Percentiles rank a stretch among this genome's conserved stretches.
Conservation (phyloP, 1,139 yeast genomes). For the Debaryomyces singareniensis region DNA sequence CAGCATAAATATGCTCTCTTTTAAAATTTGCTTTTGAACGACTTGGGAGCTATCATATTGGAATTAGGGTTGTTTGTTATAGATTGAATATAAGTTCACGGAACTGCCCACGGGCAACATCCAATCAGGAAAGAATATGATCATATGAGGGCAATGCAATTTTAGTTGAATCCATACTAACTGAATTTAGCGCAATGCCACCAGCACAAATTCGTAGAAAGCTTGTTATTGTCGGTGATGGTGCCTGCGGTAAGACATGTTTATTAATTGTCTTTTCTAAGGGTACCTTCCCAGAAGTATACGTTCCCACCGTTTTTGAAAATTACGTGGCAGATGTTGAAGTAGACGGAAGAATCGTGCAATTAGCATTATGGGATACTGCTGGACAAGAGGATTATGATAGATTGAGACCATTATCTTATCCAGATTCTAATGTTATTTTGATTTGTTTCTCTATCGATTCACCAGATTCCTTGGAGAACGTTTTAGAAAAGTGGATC, state of each 20-base stretch:
- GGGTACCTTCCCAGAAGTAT: slow-evolving; percentile 94
- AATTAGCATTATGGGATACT: slow-evolving; percentile 95
- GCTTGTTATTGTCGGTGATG: slow-evolving; percentile 82
- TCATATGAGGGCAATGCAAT: too few relatives aligned
- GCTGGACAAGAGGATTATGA: slow-evolving; percentile 98
- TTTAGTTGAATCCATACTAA: too few relatives aligned
- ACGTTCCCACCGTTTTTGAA: slow-evolving; percentile 93
- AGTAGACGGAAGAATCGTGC: slow-evolving; percentile 91
- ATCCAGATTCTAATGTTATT: slow-evolving; percentile 90
- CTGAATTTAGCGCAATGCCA: slow-evolving; percentile 30
- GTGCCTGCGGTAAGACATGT: slow-evolving; percentile 85
- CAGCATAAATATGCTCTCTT: too few relatives aligned
- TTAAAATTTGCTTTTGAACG: too few relatives aligned
- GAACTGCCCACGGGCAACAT: too few relatives aligned
- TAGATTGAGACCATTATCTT: slow-evolving; percentile 87
- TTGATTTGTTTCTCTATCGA: slow-evolving; percentile 89
- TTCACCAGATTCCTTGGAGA: slow-evolving; percentile 87
- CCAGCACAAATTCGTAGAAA: slow-evolving; percentile 71
- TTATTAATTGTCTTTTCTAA: slow-evolving; percentile 80
- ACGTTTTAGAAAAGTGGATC: slow-evolving; percentile 93
- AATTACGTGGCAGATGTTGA: slow-evolving; percentile 93
- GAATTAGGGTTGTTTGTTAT: too few relatives aligned
- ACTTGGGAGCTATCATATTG: too few relatives aligned
- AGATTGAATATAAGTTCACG: too few relatives aligned
- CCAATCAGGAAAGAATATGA: too few relatives aligned